These are phyloP conservation scores for Neurospora terricola DNA, from an alignment of 495 filamentous ascomycete genomes.

Conservation along the genomic window DNA sequence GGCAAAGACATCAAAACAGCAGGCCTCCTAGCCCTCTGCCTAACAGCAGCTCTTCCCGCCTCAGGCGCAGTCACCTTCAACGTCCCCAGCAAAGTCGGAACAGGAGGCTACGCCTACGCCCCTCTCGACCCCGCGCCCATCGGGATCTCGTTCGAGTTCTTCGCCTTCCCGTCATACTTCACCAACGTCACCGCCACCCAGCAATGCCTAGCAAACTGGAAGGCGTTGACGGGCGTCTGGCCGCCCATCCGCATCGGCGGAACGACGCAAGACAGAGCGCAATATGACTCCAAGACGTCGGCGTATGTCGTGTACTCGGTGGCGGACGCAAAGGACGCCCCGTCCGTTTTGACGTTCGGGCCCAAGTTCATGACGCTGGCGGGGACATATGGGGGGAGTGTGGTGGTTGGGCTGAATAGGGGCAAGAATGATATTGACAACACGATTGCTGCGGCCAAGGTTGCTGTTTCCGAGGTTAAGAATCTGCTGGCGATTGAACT, in stretches of 20 bases:
- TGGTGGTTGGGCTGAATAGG: slow-evolving; percentile 48
- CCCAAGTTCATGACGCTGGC: slow-evolving; percentile 46
- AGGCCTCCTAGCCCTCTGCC: background rate
- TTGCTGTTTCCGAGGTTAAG: slow-evolving; percentile 32
- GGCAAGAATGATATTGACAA: slow-evolving; percentile 46
- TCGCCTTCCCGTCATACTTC: slow-evolving; percentile 50
- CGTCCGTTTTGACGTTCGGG: slow-evolving; percentile 45
- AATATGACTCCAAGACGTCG: slow-evolving; percentile 39
- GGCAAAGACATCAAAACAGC: background rate
- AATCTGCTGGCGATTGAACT: slow-evolving; percentile 51
- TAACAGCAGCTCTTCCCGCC: slow-evolving; percentile 7
- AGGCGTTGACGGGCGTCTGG: slow-evolving; percentile 42
- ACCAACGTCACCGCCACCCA: slow-evolving; percentile 43
- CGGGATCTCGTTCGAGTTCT: slow-evolving; percentile 52
- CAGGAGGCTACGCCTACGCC: slow-evolving; percentile 21
- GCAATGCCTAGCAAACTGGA: slow-evolving; percentile 46
- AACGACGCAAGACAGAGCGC: slow-evolving; percentile 50
- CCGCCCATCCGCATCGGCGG: slow-evolving; percentile 51
- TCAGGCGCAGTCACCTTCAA: slow-evolving; percentile 22
- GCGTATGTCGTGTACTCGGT: slow-evolving; percentile 48
- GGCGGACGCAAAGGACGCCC: slow-evolving; percentile 41
- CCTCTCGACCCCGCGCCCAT: slow-evolving; percentile 39
- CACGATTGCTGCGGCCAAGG: slow-evolving; percentile 44
- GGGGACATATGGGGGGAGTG: slow-evolving; percentile 38
- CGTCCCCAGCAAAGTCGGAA: slow-evolving; percentile 21